A percentile compares a stretch with the other conserved stretches of the same genome.
These are phyloP conservation scores for Pythium inflatum DNA, from an alignment of 352 stramenopile genomes.

Conservation along the genomic window DNA sequence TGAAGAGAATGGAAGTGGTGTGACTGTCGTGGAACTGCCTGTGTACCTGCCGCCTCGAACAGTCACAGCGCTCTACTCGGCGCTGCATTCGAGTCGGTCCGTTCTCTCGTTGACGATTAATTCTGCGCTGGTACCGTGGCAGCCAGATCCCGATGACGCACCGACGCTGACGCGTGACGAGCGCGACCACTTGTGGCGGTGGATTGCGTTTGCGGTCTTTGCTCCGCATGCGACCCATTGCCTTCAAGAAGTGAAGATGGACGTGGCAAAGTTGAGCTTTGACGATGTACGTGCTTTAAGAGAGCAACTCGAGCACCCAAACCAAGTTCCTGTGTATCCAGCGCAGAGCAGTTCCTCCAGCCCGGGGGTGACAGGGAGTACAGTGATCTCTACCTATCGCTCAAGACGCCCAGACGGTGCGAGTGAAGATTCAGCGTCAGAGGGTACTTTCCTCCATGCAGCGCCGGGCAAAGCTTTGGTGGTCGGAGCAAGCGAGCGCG, in stretches of 20 bases:
- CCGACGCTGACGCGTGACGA: background rate
- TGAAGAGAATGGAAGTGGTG: background rate
- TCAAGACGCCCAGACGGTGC: background rate
- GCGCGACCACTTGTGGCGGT: conserved; percentile 14
- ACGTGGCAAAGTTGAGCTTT: background rate
- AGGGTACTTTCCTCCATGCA: background rate
- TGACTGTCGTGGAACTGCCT: conserved; percentile 6
- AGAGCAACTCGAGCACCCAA: background rate
- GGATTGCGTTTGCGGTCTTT: conserved; percentile 7
- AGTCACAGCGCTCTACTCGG: conserved; percentile 5
- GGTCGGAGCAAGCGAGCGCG: background rate
- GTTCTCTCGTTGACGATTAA: conserved; percentile 2
- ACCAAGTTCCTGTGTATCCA: background rate
- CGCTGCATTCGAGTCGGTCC: conserved; percentile 1
- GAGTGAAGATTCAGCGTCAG: background rate
- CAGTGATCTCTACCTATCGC: background rate
- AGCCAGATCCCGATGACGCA: conserved; percentile 3
- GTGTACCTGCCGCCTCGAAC: conserved; percentile 6
- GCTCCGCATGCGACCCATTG: background rate
- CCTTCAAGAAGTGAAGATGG: background rate
- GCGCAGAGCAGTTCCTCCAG: background rate
- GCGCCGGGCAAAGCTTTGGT: background rate
- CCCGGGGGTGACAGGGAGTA: background rate
- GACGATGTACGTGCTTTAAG: background rate
- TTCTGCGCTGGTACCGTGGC: conserved; percentile 4